Percentiles rank a stretch among this genome's conserved stretches.
These are phyloP conservation scores for Microglena sp. DNA, from an alignment of 139 green algal genomes.

Conservation along the genomic window DNA sequence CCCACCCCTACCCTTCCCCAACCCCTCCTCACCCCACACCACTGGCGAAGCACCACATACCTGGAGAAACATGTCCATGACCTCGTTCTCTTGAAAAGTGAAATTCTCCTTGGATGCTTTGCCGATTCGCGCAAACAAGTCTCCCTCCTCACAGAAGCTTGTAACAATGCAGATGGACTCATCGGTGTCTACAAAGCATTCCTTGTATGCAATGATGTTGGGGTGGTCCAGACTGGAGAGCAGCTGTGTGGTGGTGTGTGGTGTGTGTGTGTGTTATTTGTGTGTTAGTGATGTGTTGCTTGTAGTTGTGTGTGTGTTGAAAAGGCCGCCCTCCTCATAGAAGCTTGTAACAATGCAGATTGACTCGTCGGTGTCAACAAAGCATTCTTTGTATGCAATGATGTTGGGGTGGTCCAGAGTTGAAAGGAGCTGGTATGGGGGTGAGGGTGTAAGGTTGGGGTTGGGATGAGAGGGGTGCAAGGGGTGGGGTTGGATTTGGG, in stretches of 20 bases:
- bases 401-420: conserved; percentile 51
- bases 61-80: conserved; percentile 65
- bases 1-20: no score
- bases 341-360: conserved; percentile 49
- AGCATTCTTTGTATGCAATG: conserved; percentile 47
- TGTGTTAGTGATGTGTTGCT: no score
- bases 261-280: no score
- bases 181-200: conserved; percentile 48
- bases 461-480: no score
- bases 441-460: no score
- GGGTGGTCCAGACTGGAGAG: conserved; percentile 43
- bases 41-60: no score
- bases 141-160: conserved; percentile 44
- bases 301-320: no score
- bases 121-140: conserved; percentile 33
- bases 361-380: conserved; percentile 37
- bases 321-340: conserved; percentile 47
- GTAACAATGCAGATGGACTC: conserved; percentile 43
- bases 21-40: no score
- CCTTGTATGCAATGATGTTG: conserved; percentile 49
- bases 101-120: conserved; percentile 13
- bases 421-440: conserved; percentile 46
- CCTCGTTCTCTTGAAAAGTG: conserved; percentile 44
- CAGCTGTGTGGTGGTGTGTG: no score
- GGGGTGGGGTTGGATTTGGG: no score